Percentiles rank a stretch among this genome's conserved stretches.
These are phyloP conservation scores for Macadamia tetraphylla DNA, from an alignment of 164 flowering plant species.

Conservation along the genomic window DNA sequence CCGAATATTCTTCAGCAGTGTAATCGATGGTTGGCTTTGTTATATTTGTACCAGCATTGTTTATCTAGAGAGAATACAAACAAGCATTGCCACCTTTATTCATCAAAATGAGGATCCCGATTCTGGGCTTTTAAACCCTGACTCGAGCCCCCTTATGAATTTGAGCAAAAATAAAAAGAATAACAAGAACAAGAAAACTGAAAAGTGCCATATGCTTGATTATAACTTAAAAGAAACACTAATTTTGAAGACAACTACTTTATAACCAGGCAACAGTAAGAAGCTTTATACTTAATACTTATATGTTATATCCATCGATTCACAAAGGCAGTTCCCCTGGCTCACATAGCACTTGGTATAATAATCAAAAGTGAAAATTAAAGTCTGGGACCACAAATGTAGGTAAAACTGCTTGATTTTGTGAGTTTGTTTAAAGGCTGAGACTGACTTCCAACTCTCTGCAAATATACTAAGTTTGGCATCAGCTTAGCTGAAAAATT, in stretches of 20 bases:
- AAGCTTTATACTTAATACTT: not conserved
- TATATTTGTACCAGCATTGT: conserved; percentile 42
- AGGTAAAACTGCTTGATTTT: not conserved
- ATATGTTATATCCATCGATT: no score
- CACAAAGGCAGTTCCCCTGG: no score
- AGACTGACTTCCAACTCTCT: not conserved
- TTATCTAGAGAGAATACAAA: conserved; percentile 24
- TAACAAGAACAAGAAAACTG: not conserved
- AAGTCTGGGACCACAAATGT: not conserved
- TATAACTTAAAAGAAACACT: not conserved
- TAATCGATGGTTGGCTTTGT: conserved; percentile 29
- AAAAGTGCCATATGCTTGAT: not conserved
- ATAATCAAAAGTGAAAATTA: not conserved
- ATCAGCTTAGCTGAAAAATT: not conserved
- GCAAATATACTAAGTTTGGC: not conserved
- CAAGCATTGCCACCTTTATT: not conserved
- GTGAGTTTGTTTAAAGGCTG: not conserved
- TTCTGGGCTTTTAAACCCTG: not conserved
- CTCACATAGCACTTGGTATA: not conserved
- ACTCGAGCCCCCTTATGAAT: no score
- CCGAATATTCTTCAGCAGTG: conserved; percentile 37
- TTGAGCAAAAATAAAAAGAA: not conserved
- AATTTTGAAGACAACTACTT: not conserved
- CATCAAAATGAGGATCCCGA: no score
- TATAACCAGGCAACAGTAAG: not conserved